phyloP scores from a whole-genome alignment of 768 basidiomycete genomes.

The Mrakia gelida region DNA sequence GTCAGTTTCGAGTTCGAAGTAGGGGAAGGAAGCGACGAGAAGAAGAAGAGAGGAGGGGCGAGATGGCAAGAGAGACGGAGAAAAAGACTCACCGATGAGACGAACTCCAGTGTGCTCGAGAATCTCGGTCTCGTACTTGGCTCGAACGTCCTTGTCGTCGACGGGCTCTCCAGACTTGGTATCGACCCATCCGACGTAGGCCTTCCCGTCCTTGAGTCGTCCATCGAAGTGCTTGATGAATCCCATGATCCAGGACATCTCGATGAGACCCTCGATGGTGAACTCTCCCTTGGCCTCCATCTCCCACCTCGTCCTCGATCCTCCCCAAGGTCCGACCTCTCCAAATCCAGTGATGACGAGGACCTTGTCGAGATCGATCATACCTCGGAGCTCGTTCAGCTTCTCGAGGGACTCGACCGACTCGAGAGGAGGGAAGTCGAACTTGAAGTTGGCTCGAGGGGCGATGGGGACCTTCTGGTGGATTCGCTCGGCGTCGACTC shows the following conservation, averaged over 20 bases:
- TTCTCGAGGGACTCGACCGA: constrained; percentile 63
- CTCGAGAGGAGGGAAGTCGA: constrained; percentile 86
- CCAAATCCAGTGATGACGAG: constrained; percentile 94
- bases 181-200: constrained; percentile 98
- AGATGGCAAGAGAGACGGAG: background rate
- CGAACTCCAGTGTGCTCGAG: constrained; percentile 86
- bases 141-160: constrained; percentile 94
- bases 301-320: constrained; percentile 96
- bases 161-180: constrained; percentile 87
- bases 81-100: constrained; percentile 66
- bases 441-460: constrained; percentile 96
- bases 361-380: constrained; percentile 94
- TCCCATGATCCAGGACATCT: constrained; percentile 99
- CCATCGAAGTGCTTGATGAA: constrained; percentile 98
- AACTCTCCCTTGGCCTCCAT: constrained; percentile 98
- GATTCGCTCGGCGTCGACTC: constrained; percentile 84
- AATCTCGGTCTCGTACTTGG: constrained; percentile 91
- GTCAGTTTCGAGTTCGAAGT: background rate
- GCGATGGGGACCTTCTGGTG: constrained; percentile 87
- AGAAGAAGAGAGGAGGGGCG: constrained; percentile 20
- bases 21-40: background rate
- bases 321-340: constrained; percentile 98
- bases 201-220: constrained; percentile 81
- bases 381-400: constrained; percentile 71
- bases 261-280: constrained; percentile 95